Conservation (phyloP, 2,329 filamentous ascomycete genomes). For the Apiospora aurea region DNA sequence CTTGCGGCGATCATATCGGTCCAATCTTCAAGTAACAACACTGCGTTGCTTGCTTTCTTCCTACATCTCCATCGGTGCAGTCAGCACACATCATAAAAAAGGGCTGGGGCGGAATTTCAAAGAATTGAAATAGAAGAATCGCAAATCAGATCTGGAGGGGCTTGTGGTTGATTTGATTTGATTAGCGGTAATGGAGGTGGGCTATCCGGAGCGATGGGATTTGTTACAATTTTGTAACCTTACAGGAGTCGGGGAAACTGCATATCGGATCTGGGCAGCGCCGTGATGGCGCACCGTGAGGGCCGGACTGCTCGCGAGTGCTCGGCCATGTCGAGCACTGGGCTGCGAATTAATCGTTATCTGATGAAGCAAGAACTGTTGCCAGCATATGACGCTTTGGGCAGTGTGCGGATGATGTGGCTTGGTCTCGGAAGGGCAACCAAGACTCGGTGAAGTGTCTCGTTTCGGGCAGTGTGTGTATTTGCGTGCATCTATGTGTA, state of each 20-base stretch:
- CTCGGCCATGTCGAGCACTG: not conserved
- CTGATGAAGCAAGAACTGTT: not conserved
- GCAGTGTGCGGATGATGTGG: not conserved
- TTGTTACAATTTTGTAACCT: conserved; percentile 5
- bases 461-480: conserved; percentile 12
- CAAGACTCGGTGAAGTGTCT: not conserved
- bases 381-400: not conserved
- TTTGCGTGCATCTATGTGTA: conserved; percentile 20
- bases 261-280: not conserved
- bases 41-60: not conserved
- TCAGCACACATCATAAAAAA: conserved; percentile 8
- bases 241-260: conserved; percentile 8
- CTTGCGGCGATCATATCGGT: not conserved
- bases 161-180: conserved; percentile 14
- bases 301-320: not conserved
- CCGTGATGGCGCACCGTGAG: not conserved
- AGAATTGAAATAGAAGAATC: conserved; percentile 4
- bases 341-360: not conserved
- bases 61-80: not conserved
- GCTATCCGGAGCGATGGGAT: conserved; percentile 2
- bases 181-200: conserved; percentile 13
- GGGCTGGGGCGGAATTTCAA: conserved; percentile 8
- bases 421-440: not conserved
- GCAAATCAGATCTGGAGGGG: not conserved
- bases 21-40: not conserved